phyloP scores from a whole-genome alignment of 352 stramenopile genomes.

The Pythium plurisporium region DNA sequence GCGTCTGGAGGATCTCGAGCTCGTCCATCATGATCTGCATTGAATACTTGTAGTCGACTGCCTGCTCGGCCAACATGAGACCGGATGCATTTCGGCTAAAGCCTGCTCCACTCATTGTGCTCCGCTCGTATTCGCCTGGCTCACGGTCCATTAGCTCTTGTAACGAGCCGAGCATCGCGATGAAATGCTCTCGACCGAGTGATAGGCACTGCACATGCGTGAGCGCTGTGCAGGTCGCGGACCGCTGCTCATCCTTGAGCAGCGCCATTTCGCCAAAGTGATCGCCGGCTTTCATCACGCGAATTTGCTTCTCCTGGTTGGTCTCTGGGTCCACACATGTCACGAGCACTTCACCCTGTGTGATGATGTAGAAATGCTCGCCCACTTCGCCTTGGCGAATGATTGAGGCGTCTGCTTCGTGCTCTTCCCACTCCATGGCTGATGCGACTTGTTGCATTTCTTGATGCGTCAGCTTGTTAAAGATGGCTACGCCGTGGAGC shows the following conservation, averaged over 20 bases:
- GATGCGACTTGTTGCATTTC: constrained; percentile 68
- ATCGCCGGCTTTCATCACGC: constrained; percentile 63
- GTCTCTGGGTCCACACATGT: constrained; percentile 47
- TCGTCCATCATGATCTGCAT: constrained; percentile 69
- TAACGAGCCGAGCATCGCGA: constrained; percentile 70
- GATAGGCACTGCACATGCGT: constrained; percentile 59
- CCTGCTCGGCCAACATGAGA: constrained; percentile 31
- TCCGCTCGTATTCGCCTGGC: constrained; percentile 24
- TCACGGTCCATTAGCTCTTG: constrained; percentile 78
- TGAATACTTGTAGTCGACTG: constrained; percentile 63
- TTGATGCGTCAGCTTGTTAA: constrained; percentile 59
- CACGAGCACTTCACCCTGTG: constrained; percentile 65
- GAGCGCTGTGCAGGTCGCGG: constrained; percentile 87
- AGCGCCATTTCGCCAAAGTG: constrained; percentile 95
- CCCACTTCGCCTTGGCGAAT: constrained; percentile 72
- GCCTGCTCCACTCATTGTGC: constrained; percentile 4
- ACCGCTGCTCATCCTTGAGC: constrained; percentile 89
- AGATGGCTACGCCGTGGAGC: constrained; percentile 49
- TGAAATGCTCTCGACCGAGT: constrained; percentile 66
- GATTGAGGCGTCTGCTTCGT: constrained; percentile 44
- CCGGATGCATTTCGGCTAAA: constrained; percentile 31
- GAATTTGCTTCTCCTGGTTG: constrained; percentile 44
- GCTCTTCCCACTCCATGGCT: constrained; percentile 83
- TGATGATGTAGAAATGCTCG: constrained; percentile 80
- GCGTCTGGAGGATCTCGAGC: constrained; percentile 69